Evolutionary conservation across 129 eudicot species (phyloP), one percentile per base, ranked within the genome.

Genomic region (Apium graveolens): DNA sequence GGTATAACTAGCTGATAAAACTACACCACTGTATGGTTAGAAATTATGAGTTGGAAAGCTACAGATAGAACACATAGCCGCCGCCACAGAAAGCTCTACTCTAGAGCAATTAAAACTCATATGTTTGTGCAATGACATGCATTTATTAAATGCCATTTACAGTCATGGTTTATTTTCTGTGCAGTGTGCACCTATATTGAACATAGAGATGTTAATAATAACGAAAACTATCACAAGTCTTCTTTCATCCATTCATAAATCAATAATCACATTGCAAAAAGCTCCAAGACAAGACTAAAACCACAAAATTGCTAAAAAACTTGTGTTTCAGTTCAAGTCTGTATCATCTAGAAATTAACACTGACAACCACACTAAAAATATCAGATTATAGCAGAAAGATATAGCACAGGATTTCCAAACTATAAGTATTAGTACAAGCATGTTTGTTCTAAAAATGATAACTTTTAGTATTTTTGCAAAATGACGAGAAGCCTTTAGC

Each of bases 381-480:
- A 44, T 44, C 17, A 44, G 17, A 44, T 44, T 44, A 11, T 44
- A 44, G 48, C 48, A 44, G 48, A 44, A 44, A 44, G 48, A 44
- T 44, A 44, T 11, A 44, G 48, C 48, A 44, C 14, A 44, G 45
- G 13, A 42, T 42, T 42, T 42, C 48, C 48, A 12, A 13, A 62
- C 11, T 62, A 21, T 26, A 2, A 76, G 76, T 77, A 75, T 70
- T 76, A 69, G 69, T 77, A 68, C 75, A 78, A 86, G 87, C 90
- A 82, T 89, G 86, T 82, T 79, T 55, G 74, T 70, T 86, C 69
- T 81, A 73, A 81, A 76, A 79, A 89, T n/a, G 65, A 72, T 76
- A 75, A 90, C 91, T 90, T 90, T 84, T 93, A 86, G 77, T 91
- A 87, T 85, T 84, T 91, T 73, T 85, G 93, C 88, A 86, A 82